Conservation (phyloP, 164 flowering plant species). For the Nymphaea thermarum region DNA sequence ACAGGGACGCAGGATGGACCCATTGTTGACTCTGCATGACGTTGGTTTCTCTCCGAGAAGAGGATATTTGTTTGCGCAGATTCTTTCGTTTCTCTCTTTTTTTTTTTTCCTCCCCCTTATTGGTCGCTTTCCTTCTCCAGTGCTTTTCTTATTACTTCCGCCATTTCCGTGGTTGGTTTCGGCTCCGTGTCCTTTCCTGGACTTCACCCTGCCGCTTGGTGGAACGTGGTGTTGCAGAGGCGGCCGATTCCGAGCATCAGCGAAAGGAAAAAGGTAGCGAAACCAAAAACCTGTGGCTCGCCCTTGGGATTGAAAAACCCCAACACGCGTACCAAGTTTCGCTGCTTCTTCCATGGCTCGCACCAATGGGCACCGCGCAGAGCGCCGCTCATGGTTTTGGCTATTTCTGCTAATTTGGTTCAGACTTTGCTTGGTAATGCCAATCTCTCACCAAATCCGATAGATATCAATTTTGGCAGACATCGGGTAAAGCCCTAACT, state of each 20-base stretch:
- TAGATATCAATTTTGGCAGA: no score
- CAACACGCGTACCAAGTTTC: background rate
- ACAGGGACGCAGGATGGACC: background rate
- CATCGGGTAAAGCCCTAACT: no score
- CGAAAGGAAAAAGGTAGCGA: background rate
- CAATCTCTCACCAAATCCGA: no score
- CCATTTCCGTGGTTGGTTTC: no score
- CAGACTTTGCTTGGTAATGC: no score
- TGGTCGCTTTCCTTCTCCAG: no score
- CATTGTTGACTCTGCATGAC: background rate
- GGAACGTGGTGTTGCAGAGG: background rate
- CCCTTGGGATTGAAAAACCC: background rate
- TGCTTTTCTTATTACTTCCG: no score
- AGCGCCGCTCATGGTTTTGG: no score
- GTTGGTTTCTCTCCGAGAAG: background rate
- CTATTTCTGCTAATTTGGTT: no score
- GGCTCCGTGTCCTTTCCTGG: no score
- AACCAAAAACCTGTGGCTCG: background rate
- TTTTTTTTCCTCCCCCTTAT: no score
- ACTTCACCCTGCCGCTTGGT: background rate
- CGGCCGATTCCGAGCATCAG: background rate
- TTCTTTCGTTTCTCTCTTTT: background rate
- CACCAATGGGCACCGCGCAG: no score
- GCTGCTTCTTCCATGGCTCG: background rate
- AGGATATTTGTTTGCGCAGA: background rate